A percentile compares a stretch with the other conserved stretches of the same genome.
Conservation (phyloP, 2,329 filamentous ascomycete genomes). For the Curvularia sp. region DNA sequence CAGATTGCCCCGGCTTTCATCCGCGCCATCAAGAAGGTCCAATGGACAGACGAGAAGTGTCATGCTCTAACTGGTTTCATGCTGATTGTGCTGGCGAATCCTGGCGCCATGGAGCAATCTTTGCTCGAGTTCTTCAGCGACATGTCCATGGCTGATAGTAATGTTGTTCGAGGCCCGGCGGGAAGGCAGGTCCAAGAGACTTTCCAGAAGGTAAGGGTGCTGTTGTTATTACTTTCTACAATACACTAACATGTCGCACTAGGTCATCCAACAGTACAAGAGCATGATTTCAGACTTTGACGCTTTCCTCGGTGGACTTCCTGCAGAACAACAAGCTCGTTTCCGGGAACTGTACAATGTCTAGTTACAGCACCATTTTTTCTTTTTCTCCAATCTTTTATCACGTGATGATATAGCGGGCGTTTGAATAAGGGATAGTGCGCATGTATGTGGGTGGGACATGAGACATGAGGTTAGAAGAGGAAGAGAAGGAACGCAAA, state of each 20-base stretch:
- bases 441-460: no score
- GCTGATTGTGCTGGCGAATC: slow-evolving; percentile 82
- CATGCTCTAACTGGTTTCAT: slow-evolving; percentile 93
- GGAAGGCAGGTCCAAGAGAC: slow-evolving; percentile 70
- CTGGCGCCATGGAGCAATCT: slow-evolving; percentile 87
- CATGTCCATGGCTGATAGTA: slow-evolving; percentile 73
- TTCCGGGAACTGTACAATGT: slow-evolving; percentile 54
- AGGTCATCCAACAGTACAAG: slow-evolving; percentile 63
- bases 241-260: slow-evolving; percentile 24
- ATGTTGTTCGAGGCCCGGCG: slow-evolving; percentile 64
- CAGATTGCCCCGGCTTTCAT: slow-evolving; percentile 86
- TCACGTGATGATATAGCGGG: slow-evolving; percentile 29
- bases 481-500: no score
- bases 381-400: slow-evolving; percentile 20
- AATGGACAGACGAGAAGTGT: slow-evolving; percentile 90
- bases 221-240: background rate
- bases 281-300: slow-evolving; percentile 62
- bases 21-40: slow-evolving; percentile 79
- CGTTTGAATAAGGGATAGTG: slow-evolving; percentile 34
- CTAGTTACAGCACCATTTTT: slow-evolving; percentile 24
- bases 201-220: slow-evolving; percentile 66
- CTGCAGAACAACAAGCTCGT: slow-evolving; percentile 52
- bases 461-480: no score
- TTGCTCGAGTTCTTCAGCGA: slow-evolving; percentile 81
- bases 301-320: slow-evolving; percentile 57